phyloP scores from a whole-genome alignment of 805 yeast species.

The Saccharomycopsis schoenii region DNA sequence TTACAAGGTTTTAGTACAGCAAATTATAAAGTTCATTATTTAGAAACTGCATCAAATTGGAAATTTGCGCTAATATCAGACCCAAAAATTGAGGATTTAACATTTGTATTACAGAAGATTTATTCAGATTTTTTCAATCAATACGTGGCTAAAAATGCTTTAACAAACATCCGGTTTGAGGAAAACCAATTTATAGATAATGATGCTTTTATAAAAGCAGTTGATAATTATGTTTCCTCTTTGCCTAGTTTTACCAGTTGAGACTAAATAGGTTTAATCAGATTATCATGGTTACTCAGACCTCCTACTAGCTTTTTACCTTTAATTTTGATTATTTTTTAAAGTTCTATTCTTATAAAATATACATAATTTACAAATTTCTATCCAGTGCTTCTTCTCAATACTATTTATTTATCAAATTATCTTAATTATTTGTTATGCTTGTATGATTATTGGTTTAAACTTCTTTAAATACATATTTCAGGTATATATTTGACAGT shows the following conservation, averaged over 20 bases:
- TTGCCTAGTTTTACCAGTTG: constrained; percentile 12
- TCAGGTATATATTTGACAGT: too few species aligned
- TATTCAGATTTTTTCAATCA: constrained; percentile 51
- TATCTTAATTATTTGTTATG: too few species aligned
- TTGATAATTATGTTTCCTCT: constrained; percentile 35
- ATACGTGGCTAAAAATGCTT: constrained; percentile 51
- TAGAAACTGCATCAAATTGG: constrained; percentile 70
- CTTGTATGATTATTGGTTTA: too few species aligned
- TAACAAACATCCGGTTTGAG: constrained; percentile 49
- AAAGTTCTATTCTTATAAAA: neutral
- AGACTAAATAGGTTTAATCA: neutral
- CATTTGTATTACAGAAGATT: constrained; percentile 44
- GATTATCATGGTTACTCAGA: neutral
- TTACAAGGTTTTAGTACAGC: constrained; percentile 59
- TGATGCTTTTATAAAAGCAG: constrained; percentile 42
- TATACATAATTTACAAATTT: too few species aligned
- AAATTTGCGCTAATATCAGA: constrained; percentile 72
- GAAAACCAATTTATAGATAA: constrained; percentile 45
- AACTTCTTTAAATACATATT: too few species aligned
- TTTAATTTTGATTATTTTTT: neutral
- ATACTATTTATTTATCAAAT: too few species aligned
- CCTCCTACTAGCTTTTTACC: neutral
- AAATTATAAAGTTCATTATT: constrained; percentile 67
- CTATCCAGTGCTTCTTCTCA: too few species aligned
- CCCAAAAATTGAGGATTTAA: constrained; percentile 44